These are phyloP conservation scores for Fusarium beomiforme DNA, from an alignment of 2,329 filamentous ascomycete species.

Conservation along the genomic window DNA sequence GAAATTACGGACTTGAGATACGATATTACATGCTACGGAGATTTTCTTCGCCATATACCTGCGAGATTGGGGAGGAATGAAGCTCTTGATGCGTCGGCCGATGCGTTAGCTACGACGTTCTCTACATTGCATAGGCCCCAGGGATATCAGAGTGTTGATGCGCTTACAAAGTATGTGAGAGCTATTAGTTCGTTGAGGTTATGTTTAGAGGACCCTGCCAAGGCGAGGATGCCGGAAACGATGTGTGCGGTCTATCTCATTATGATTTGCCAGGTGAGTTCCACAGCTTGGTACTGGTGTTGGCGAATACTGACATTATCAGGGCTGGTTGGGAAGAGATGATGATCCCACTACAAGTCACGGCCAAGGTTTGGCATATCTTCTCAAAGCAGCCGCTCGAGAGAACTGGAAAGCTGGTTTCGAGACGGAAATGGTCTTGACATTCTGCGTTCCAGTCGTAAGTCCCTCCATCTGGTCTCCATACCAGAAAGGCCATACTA, in stretches of 20 bases:
- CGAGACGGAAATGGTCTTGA: constrained; percentile 43
- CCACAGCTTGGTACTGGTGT: accelerated
- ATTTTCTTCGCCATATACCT: constrained; percentile 57
- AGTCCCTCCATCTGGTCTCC: neutral
- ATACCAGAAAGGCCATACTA: neutral
- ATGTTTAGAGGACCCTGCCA: constrained; percentile 42
- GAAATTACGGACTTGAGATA: constrained; percentile 56
- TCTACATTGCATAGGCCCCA: constrained; percentile 36
- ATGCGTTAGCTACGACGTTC: constrained; percentile 43
- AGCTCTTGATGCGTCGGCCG: constrained; percentile 55
- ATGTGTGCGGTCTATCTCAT: constrained; percentile 52
- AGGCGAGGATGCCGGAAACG: constrained; percentile 45
- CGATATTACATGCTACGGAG: constrained; percentile 58
- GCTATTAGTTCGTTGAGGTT: constrained; percentile 44
- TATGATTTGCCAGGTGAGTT: constrained; percentile 49
- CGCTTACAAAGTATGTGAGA: constrained; percentile 45
- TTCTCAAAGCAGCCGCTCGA: constrained; percentile 43
- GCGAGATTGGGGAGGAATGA: constrained; percentile 55
- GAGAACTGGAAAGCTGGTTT: constrained; percentile 42
- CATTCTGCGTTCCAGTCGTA: constrained; percentile 48
- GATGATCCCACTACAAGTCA: constrained; percentile 43
- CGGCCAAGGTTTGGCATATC: constrained; percentile 46
- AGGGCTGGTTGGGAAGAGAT: constrained; percentile 47
- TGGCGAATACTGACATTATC: neutral
- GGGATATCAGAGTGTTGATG: constrained; percentile 26